A percentile compares a stretch with the other conserved stretches of the same genome.
These are phyloP conservation scores for Cladosporium sp. DNA, from an alignment of 2,329 filamentous ascomycete genomes.

Conservation along the genomic window DNA sequence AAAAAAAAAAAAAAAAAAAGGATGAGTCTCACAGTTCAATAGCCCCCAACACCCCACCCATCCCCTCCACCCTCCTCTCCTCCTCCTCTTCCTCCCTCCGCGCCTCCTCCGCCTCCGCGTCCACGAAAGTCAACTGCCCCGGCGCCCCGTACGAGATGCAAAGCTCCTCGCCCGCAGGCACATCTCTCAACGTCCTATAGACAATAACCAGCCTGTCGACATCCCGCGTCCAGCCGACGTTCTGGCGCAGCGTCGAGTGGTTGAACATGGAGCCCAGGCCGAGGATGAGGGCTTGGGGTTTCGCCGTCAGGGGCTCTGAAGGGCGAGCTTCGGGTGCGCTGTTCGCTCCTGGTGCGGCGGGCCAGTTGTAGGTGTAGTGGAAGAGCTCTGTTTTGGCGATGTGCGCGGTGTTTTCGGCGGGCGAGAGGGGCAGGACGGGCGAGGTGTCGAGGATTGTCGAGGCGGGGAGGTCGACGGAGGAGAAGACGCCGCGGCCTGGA, in stretches of 20 bases:
- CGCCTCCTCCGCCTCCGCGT: constrained; percentile 37
- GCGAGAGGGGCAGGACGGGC: constrained; percentile 53
- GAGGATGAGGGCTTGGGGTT: constrained; percentile 55
- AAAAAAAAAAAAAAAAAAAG: no score
- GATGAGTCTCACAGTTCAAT: constrained; percentile 36
- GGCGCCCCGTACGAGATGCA: constrained; percentile 53
- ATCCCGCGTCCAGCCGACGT: constrained; percentile 58
- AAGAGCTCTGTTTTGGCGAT: constrained; percentile 53
- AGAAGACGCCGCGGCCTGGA: constrained; percentile 56
- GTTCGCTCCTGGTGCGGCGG: neutral
- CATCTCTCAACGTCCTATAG: constrained; percentile 53
- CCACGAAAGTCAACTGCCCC: constrained; percentile 45
- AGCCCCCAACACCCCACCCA: constrained; percentile 41
- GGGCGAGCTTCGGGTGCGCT: neutral
- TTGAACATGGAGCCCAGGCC: constrained; percentile 62
- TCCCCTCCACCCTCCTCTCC: constrained; percentile 34
- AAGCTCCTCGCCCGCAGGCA: constrained; percentile 55
- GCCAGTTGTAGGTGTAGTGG: constrained; percentile 60
- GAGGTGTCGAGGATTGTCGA: constrained; percentile 54
- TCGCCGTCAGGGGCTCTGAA: constrained; percentile 28
- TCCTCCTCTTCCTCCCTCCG: constrained; percentile 8
- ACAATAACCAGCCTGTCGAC: constrained; percentile 46
- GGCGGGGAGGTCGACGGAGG: constrained; percentile 47
- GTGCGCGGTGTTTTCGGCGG: constrained; percentile 50
- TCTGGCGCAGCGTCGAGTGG: constrained; percentile 53